Conservation (phyloP, 805 yeast species). For the Pichia kluyveri region DNA sequence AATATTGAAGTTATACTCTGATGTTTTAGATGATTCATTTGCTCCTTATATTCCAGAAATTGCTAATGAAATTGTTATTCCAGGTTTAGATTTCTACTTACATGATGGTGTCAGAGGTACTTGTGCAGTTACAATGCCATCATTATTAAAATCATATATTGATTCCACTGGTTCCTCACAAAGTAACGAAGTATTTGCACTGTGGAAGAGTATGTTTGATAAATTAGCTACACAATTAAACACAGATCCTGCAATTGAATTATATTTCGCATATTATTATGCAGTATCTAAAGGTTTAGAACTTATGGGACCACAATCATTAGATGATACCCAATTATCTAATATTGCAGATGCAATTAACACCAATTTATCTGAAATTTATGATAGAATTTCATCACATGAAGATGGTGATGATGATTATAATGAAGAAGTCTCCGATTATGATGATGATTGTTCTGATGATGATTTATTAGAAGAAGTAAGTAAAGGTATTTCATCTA, state of each 20-base stretch:
- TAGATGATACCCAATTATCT: constrained; percentile 46
- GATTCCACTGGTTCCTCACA: constrained; percentile 40
- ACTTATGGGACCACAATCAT: constrained; percentile 55
- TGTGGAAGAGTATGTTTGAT: constrained; percentile 65
- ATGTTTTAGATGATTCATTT: constrained; percentile 72
- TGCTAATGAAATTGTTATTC: constrained; percentile 69
- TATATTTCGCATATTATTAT: constrained; percentile 68
- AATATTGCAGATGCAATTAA: constrained; percentile 52
- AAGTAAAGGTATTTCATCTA: constrained; percentile 60
- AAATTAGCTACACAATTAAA: constrained; percentile 61
- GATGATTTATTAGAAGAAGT: constrained; percentile 86
- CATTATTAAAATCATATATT: constrained; percentile 57
- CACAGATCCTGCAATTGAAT: constrained; percentile 76
- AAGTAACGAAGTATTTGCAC: constrained; percentile 49
- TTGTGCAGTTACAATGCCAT: constrained; percentile 80
- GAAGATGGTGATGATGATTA: constrained; percentile 77
- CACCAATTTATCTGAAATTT: constrained; percentile 55
- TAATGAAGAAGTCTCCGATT: constrained; percentile 77
- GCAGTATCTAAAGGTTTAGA: constrained; percentile 60
- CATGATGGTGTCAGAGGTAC: constrained; percentile 92
- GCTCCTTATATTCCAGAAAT: constrained; percentile 76
- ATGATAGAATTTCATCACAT: constrained; percentile 61
- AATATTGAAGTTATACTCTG: constrained; percentile 73
- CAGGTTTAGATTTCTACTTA: constrained; percentile 82
- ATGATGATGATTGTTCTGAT: constrained; percentile 79